These are phyloP conservation scores for Raddia distichophylla DNA, from an alignment of 176 grass and related monocot species.

Conservation along the genomic window DNA sequence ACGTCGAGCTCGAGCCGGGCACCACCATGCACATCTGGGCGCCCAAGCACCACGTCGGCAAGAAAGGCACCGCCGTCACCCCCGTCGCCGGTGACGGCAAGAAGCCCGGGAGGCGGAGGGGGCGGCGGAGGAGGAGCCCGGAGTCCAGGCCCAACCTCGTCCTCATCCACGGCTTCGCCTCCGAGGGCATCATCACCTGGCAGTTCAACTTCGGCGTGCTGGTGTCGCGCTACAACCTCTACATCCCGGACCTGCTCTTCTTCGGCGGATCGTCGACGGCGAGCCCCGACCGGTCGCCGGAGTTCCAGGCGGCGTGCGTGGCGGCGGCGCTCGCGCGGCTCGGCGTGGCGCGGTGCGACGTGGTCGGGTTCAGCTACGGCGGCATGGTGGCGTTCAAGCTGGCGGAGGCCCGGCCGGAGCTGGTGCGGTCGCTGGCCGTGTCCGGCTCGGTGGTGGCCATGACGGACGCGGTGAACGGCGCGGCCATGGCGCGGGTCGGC, in stretches of 20 bases:
- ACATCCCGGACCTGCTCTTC: slow-evolving; percentile 94
- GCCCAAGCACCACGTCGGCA: slow-evolving; percentile 64
- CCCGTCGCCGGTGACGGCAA: not conserved
- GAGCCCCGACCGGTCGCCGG: slow-evolving; percentile 70
- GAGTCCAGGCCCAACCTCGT: slow-evolving; percentile 67
- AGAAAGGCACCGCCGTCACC: slow-evolving; percentile 50
- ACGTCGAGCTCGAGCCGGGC: slow-evolving; percentile 77
- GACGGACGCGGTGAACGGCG: slow-evolving; percentile 79
- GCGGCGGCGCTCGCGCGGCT: slow-evolving; percentile 62
- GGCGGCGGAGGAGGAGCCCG: not conserved
- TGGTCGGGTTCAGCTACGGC: slow-evolving; percentile 96
- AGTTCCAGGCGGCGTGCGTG: slow-evolving; percentile 74
- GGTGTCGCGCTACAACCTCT: slow-evolving; percentile 69
- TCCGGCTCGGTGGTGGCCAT: slow-evolving; percentile 82
- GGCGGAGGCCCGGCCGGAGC: slow-evolving; percentile 68
- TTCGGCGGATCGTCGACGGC: slow-evolving; percentile 64
- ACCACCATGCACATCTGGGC: slow-evolving; percentile 87
- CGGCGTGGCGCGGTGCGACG: slow-evolving; percentile 70
- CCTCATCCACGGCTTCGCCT: slow-evolving; percentile 86
- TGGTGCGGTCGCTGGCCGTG: slow-evolving; percentile 76
- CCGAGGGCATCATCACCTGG: slow-evolving; percentile 89
- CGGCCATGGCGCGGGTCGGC: slow-evolving; percentile 58
- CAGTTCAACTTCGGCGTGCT: slow-evolving; percentile 97
- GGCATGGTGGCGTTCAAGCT: slow-evolving; percentile 97
- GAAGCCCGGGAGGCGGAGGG: not conserved